Evolutionary conservation across 805 yeast species (phyloP).

Genomic region (Kodamaea kaohsiungensis): DNA sequence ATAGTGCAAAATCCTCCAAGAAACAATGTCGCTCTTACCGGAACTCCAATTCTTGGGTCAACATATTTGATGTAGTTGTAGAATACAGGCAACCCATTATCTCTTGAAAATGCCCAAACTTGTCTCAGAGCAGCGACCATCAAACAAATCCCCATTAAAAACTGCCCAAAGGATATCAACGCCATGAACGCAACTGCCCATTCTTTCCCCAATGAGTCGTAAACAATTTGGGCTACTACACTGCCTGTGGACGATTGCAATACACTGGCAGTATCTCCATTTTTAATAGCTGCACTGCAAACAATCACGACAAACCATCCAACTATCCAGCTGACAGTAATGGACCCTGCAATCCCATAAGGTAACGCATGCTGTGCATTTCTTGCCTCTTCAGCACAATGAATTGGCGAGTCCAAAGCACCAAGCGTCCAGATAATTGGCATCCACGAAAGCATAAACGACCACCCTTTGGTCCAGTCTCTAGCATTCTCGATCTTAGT

Average conservation of each 20-base stretch:
- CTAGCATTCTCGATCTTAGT: constrained; percentile 51
- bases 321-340: constrained; percentile 53
- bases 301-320: constrained; percentile 60
- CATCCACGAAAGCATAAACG: constrained; percentile 57
- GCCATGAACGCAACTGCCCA: constrained; percentile 69
- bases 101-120: constrained; percentile 76
- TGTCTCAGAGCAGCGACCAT: constrained; percentile 69
- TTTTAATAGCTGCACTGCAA: constrained; percentile 55
- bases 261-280: constrained; percentile 42
- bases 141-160: constrained; percentile 64
- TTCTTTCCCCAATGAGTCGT: constrained; percentile 59
- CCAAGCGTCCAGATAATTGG: constrained; percentile 78
- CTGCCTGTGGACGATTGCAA: constrained; percentile 51
- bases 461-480: constrained; percentile 63
- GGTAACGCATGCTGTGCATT: constrained; percentile 62
- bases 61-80: constrained; percentile 54
- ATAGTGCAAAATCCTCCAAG: constrained; percentile 49
- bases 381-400: constrained; percentile 49
- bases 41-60: constrained; percentile 55
- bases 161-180: constrained; percentile 59
- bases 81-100: constrained; percentile 71
- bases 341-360: constrained; percentile 61
- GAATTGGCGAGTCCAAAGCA: constrained; percentile 70
- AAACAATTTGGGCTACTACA: constrained; percentile 65
- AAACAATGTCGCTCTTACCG: constrained; percentile 62